Evolutionary conservation across 2,329 filamentous ascomycete species (phyloP).

Genomic region (Cladosporium velox): DNA sequence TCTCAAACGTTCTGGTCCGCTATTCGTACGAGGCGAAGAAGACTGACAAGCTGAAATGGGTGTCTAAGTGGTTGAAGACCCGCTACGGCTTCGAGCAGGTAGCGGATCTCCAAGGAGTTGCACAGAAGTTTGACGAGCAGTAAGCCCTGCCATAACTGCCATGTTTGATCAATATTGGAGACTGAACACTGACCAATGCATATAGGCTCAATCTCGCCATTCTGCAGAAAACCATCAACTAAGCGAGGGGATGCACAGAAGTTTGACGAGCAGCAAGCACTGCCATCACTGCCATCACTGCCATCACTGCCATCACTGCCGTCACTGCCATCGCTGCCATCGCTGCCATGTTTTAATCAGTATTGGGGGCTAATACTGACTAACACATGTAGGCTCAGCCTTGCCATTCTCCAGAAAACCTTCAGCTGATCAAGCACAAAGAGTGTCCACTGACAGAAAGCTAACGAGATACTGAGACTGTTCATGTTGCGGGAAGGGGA

Average conservation of each 20-base stretch:
- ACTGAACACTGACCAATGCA: too few relatives aligned
- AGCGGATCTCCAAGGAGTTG: slow-evolving; percentile 31
- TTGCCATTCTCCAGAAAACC: slow-evolving; percentile 25
- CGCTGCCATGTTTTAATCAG: too few relatives aligned
- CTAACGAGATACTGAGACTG: neutral
- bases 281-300: too few relatives aligned
- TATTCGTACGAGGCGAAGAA: slow-evolving; percentile 38
- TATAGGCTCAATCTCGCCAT: slow-evolving; percentile 23
- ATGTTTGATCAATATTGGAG: too few relatives aligned
- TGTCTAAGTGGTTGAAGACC: slow-evolving; percentile 39
- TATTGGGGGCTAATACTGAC: neutral
- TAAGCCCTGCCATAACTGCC: slow-evolving; percentile 2
- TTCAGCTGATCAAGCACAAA: neutral
- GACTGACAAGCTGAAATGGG: slow-evolving; percentile 37
- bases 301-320: too few relatives aligned
- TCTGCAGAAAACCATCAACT: slow-evolving; percentile 22
- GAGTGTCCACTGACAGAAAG: neutral
- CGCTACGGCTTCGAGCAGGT: slow-evolving; percentile 38
- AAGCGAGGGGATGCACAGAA: too few relatives aligned
- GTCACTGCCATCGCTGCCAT: too few relatives aligned
- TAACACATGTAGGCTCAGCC: slow-evolving; percentile 13
- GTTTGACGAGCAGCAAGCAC: too few relatives aligned
- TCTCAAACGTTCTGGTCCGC: slow-evolving; percentile 42
- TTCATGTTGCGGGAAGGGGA: neutral
- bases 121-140: slow-evolving; percentile 34